Conservation (phyloP, 1,139 yeast genomes). For the Taphrina deformans region DNA sequence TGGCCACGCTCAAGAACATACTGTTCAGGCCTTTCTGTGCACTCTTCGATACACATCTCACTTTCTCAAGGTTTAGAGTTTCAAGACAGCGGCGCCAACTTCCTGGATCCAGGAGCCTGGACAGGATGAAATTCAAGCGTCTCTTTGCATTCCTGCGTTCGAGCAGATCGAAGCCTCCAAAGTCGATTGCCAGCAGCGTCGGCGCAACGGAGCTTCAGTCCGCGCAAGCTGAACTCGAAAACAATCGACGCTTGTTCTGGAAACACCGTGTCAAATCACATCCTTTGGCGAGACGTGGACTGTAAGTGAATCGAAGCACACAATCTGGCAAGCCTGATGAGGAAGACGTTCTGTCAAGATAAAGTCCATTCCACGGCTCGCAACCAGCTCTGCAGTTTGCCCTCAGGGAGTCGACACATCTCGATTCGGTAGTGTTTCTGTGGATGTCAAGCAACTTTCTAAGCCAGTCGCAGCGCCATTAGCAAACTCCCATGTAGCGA, state of each 20-base stretch:
- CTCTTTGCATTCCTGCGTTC: background rate
- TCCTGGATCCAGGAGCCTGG: no score
- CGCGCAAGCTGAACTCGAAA: constrained; percentile 2
- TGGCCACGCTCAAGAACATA: no score
- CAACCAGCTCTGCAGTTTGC: background rate
- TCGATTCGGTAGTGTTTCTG: background rate
- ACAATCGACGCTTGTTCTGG: background rate
- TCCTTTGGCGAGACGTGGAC: background rate
- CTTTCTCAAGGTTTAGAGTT: no score
- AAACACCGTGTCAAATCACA: background rate
- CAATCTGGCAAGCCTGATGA: background rate
- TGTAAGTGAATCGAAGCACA: background rate
- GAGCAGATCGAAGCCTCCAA: background rate
- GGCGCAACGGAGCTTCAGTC: background rate
- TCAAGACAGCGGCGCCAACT: no score
- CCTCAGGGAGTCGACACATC: background rate
- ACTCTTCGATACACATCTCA: no score
- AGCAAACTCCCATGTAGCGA: no score
- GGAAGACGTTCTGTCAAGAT: background rate
- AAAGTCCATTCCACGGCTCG: background rate
- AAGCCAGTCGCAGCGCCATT: background rate
- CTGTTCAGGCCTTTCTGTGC: no score
- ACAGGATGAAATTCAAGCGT: background rate
- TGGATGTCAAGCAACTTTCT: background rate
- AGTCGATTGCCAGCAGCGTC: background rate